These are phyloP conservation scores for Mycotypha africana DNA, from an alignment of 371 early-diverging fungal genomes.

Conservation along the genomic window DNA sequence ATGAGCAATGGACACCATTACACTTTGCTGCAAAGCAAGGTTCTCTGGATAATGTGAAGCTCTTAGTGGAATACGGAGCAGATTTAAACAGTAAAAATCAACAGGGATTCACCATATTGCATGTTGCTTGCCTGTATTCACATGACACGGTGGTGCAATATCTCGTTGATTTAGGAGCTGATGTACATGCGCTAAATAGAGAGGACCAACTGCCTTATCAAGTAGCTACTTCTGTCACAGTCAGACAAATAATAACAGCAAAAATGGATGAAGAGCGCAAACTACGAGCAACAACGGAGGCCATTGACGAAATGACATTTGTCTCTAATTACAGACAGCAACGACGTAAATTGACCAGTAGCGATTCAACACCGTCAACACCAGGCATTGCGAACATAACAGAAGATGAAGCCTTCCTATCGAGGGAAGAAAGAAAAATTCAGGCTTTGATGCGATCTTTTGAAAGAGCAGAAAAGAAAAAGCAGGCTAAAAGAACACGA, in stretches of 20 bases:
- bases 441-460: constrained; percentile 28
- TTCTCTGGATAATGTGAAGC: constrained; percentile 51
- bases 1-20: constrained; percentile 67
- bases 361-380: not conserved
- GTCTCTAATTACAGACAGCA: constrained; percentile 32
- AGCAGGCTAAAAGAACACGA: constrained; percentile 6
- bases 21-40: constrained; percentile 79
- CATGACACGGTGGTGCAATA: constrained; percentile 59
- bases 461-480: constrained; percentile 20
- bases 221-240: constrained; percentile 31
- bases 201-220: constrained; percentile 51
- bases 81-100: constrained; percentile 45
- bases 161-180: constrained; percentile 64
- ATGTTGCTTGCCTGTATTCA: constrained; percentile 11
- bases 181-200: constrained; percentile 45
- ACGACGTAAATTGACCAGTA: constrained; percentile 10
- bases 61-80: constrained; percentile 69
- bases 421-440: constrained; percentile 22
- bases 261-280: constrained; percentile 38
- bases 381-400: constrained; percentile 3
- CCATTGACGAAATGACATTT: constrained; percentile 33
- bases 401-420: constrained; percentile 1
- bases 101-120: constrained; percentile 63
- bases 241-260: constrained; percentile 28
- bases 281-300: constrained; percentile 26